phyloP scores from a whole-genome alignment of 495 filamentous ascomycete genomes.

The Neurospora discreta region DNA sequence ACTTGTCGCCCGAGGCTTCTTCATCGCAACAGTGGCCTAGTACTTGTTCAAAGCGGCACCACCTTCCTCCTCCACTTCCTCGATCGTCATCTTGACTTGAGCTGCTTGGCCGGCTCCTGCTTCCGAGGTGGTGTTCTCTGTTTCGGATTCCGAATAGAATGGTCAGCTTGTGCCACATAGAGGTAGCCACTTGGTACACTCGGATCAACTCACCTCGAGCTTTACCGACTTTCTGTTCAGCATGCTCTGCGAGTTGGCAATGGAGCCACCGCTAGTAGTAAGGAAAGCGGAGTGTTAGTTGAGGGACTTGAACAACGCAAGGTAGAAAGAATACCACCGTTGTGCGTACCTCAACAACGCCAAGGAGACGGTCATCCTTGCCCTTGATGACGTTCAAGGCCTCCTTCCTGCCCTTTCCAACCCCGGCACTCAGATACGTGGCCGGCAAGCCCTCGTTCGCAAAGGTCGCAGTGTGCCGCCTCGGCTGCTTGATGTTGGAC shows the following conservation, averaged over 20 bases:
- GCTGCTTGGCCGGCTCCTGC: neutral
- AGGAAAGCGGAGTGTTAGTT: conserved; percentile 52
- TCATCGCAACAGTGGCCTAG: neutral
- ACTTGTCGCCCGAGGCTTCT: neutral
- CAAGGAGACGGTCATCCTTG: conserved; percentile 73
- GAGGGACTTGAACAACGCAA: conserved; percentile 31
- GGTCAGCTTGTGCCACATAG: too few species aligned
- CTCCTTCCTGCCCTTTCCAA: conserved; percentile 57
- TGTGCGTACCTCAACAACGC: conserved; percentile 57
- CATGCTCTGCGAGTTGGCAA: too few species aligned
- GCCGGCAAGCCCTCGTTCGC: too few species aligned
- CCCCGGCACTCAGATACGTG: too few species aligned
- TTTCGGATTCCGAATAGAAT: too few species aligned
- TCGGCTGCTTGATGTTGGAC: neutral
- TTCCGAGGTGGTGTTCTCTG: neutral
- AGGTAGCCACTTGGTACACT: too few species aligned
- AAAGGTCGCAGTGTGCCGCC: neutral
- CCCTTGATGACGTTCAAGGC: conserved; percentile 73
- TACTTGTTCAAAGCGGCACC: neutral
- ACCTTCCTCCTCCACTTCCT: neutral
- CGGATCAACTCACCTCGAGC: neutral
- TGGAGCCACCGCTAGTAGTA: neutral
- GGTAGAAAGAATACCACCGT: neutral
- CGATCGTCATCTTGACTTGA: neutral
- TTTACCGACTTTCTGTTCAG: neutral